Evolutionary conservation across 2,329 filamentous ascomycete genomes (phyloP).

Genomic region (Dactylonectria macrodidyma): DNA sequence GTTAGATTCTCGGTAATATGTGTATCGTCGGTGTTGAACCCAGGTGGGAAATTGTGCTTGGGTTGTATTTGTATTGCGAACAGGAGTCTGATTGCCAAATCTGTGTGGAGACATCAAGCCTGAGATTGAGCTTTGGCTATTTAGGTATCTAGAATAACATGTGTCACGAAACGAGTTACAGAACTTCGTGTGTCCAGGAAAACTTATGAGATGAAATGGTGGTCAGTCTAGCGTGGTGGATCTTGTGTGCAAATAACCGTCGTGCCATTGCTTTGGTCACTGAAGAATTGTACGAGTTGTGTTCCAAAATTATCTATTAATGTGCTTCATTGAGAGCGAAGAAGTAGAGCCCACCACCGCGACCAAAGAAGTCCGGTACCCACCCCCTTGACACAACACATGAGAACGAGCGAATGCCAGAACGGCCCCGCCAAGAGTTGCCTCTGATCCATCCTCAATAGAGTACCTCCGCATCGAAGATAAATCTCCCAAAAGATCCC

Average conservation of each 20-base stretch:
- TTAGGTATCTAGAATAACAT: slow-evolving; percentile 7
- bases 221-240: not conserved
- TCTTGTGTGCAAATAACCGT: not conserved
- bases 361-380: slow-evolving; percentile 45
- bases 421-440: slow-evolving; percentile 31
- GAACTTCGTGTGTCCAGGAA: not conserved
- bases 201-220: not conserved
- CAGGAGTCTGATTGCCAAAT: slow-evolving; percentile 5
- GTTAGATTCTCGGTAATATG: slow-evolving; percentile 42
- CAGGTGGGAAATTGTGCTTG: slow-evolving; percentile 13
- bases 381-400: slow-evolving; percentile 39
- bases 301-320: slow-evolving; percentile 50
- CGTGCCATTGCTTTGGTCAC: not conserved
- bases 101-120: not conserved
- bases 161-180: slow-evolving; percentile 22
- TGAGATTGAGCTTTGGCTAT: not conserved
- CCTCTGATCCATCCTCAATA: slow-evolving; percentile 28
- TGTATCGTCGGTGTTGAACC: slow-evolving; percentile 36
- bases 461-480: slow-evolving; percentile 30
- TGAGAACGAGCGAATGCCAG: slow-evolving; percentile 20
- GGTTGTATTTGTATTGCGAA: not conserved
- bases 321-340: slow-evolving; percentile 50
- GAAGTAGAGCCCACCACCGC: slow-evolving; percentile 46
- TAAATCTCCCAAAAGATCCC: slow-evolving; percentile 39
- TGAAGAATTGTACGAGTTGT: not conserved